Base-by-base conservation (phyloP, 352 stramenopile genomes). In the Phytophthora cactorum region DNA sequence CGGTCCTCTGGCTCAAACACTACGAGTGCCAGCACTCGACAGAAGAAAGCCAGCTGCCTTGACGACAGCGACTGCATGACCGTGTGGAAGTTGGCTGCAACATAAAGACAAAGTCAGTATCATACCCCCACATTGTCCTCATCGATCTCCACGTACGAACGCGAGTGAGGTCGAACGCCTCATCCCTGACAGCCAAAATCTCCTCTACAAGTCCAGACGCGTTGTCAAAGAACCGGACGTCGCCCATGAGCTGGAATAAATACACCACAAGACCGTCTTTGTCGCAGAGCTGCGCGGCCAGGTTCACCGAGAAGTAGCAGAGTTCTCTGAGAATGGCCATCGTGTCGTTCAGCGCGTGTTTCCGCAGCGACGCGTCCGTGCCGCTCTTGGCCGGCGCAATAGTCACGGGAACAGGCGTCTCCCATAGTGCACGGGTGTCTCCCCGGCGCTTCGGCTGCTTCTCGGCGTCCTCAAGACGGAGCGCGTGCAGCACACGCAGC, bases 1-100 rank as follows among this genome's bases (percentile, higher is more conserved):
- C 96, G 87, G 65, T 98, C 96, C 70, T 99, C 96, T 1, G 94
- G 94, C 65, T 99, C 95, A 77, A 99, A 98, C 22, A 99, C 82
- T 5, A 99, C 82, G 6, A 99, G 79, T 3, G 93, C 96, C 25
- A 99, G 79, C 31, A 99, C 93, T n/a, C 96, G 90, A 52, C 95
- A 98, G 72, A 98, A 98, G 74, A 98, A 97, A 11, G 95, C 94
- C 43, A 99, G 75, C 58, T 98, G 93, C 11, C 95, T 85, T 34
- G 90, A 97, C 8, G 84, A 97, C 53, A 99, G 89, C 28, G 84
- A 86, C 51, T 87, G 70, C 47, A 98, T 83, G 49, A 99, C 88
- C 5, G 77, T 52, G 60, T 98, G 92, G n/a, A 99, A 86, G 52
- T 96, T 82, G 2, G 95, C 90, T 86, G 91, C 65, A 62, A 68